Evolutionary conservation across 257 asterid species (phyloP).

Genomic region (Euphrasia confusa): DNA sequence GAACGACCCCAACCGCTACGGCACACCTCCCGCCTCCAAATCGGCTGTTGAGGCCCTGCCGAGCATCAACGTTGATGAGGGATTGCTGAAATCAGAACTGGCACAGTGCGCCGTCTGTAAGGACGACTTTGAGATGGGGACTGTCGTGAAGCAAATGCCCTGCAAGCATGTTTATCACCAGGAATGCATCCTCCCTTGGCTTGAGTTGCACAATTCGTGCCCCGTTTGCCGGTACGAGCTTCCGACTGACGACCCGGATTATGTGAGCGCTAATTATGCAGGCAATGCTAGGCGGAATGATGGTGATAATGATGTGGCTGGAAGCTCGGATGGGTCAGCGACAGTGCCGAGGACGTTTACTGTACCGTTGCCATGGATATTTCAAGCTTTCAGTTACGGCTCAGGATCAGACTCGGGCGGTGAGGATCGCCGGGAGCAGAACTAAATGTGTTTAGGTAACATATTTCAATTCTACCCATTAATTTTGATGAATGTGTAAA

Average conservation of each 20-base stretch:
- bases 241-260: constrained; percentile 79
- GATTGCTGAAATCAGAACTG: constrained; percentile 49
- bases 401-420: constrained; percentile 38
- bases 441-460: constrained; percentile 17
- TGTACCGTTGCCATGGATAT: not conserved
- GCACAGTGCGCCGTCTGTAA: constrained; percentile 85
- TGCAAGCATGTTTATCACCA: constrained; percentile 74
- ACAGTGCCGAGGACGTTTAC: not conserved
- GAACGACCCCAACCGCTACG: constrained; percentile 46
- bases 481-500: not conserved
- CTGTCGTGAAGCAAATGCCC: constrained; percentile 67
- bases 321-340: constrained; percentile 30
- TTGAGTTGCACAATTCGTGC: constrained; percentile 76
- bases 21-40: constrained; percentile 1
- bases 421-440: constrained; percentile 33
- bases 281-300: constrained; percentile 19
- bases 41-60: constrained; percentile 3
- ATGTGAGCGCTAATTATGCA: constrained; percentile 40
- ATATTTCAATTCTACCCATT: not conserved
- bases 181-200: constrained; percentile 77
- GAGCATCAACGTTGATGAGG: constrained; percentile 25
- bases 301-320: constrained; percentile 19
- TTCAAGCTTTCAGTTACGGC: constrained; percentile 29
- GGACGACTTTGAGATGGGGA: constrained; percentile 61
- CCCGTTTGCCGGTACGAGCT: constrained; percentile 80